Evolutionary conservation across 495 filamentous ascomycete genomes (phyloP), one percentile per base, ranked within the genome.

Genomic region (Staphylotrichum tortipilum): DNA sequence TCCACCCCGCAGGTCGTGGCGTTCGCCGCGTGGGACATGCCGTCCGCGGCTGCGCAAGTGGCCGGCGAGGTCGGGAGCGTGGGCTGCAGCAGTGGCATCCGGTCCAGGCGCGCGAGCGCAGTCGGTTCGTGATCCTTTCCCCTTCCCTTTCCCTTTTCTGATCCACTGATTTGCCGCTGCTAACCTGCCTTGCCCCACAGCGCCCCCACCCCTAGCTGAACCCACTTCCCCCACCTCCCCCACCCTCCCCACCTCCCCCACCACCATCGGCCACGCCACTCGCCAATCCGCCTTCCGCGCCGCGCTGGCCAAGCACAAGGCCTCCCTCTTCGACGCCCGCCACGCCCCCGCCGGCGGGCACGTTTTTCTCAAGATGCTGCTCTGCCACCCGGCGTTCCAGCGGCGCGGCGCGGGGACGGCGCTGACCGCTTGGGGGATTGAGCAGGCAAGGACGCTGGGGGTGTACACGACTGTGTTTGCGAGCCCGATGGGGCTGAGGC

Each of bases 381-480:
- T 69, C 11, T 74, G 72, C 17, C 69, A 75, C 42, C 76, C 74
- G 3, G 66, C 70, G 19, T 73, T 72, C 44, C 67, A 70, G 47
- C 52, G 67, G 14, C 60, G 68, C 22, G 77, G 78, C 3, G 78
- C 78, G 1, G 77, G 72, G 8, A 61, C 63, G 2, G 67, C 72
- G 56, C 68, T 80, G 1, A 61, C 77, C 4, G 30, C 59, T 15
- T 81, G 77, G 76, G 76, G 76, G 3, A 70, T 74, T 35, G 57
- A 68, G 0, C 43, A 49, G 19, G 61, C 59, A 3, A 36, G 33
- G 0, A 29, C 35, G 8, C 11, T 43, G 7, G 52, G 61, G 10
- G 33, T 60, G 19, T 35, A 49, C 44, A 58, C 61, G 1, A 62
- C 58, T 3, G 55, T 63, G 26, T 61, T 65, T 44, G 54, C 64